Conservation (phyloP, 2,329 filamentous ascomycete species). For the Xylariaceae sp. region DNA sequence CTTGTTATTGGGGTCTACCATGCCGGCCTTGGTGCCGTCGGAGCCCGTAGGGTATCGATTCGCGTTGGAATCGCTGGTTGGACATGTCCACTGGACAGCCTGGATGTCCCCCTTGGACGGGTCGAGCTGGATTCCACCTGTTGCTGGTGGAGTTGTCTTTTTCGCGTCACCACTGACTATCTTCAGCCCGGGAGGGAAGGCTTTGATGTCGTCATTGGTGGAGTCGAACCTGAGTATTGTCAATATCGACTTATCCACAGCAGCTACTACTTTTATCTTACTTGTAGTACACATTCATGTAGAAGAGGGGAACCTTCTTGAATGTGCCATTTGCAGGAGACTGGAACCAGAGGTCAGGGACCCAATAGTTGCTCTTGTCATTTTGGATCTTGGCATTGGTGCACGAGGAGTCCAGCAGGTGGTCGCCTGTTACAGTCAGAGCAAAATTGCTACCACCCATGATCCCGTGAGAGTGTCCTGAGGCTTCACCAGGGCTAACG, state of each 20-base stretch:
- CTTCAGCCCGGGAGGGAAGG: constrained; percentile 66
- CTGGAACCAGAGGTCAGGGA: constrained; percentile 63
- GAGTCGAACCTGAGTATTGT: constrained; percentile 44
- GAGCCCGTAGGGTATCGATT: constrained; percentile 50
- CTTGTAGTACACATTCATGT: constrained; percentile 74
- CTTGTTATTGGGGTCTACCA: constrained; percentile 47
- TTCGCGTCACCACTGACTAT: constrained; percentile 64
- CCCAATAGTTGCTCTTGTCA: constrained; percentile 74
- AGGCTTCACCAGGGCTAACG: constrained; percentile 52
- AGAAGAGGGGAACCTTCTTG: constrained; percentile 63
- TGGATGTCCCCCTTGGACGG: constrained; percentile 47
- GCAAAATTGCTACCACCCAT: constrained; percentile 66
- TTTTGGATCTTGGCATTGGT: constrained; percentile 62
- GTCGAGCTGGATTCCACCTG: constrained; percentile 45
- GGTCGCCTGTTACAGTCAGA: constrained; percentile 54
- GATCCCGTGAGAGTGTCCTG: constrained; percentile 63
- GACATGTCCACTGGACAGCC: constrained; percentile 56
- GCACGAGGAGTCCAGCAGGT: constrained; percentile 58
- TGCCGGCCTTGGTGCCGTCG: constrained; percentile 49
- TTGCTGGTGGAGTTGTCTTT: constrained; percentile 50
- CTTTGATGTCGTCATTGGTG: constrained; percentile 59
- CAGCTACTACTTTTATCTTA: constrained; percentile 28
- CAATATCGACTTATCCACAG: neutral
- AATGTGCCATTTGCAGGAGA: constrained; percentile 58
- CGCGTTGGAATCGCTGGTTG: constrained; percentile 39